phyloP scores from a whole-genome alignment of 495 filamentous ascomycete genomes.

The Trichoderma gamsii region DNA sequence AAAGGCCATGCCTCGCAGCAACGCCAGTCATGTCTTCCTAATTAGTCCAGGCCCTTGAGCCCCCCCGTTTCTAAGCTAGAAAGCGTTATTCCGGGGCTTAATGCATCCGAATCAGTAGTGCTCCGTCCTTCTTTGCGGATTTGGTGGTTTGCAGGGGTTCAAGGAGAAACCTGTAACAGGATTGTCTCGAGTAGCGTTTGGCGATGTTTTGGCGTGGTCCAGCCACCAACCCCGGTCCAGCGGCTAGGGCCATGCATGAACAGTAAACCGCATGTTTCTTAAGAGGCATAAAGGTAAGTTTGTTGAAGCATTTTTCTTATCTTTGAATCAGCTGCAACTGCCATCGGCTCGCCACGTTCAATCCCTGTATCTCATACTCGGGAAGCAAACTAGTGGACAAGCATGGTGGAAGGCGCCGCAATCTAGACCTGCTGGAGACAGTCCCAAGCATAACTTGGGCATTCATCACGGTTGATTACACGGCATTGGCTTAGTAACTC shows the following conservation, averaged over 20 bases:
- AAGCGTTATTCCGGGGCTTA: neutral
- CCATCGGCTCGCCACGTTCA: neutral
- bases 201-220: slow-evolving; percentile 19
- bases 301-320: neutral
- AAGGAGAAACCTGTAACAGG: slow-evolving; percentile 41
- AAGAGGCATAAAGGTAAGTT: neutral
- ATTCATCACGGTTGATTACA: neutral
- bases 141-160: slow-evolving; percentile 25
- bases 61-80: neutral
- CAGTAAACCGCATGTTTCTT: neutral
- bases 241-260: neutral
- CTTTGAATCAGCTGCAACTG: neutral
- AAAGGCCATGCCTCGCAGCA: neutral
- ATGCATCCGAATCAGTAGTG: slow-evolving; percentile 15
- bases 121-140: slow-evolving; percentile 23
- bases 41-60: neutral
- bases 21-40: neutral
- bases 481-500: neutral
- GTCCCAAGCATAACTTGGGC: neutral
- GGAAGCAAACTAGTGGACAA: neutral
- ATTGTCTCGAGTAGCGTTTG: slow-evolving; percentile 45
- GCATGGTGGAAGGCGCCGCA: neutral
- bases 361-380: neutral
- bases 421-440: neutral
- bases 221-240: neutral